phyloP scores from a whole-genome alignment of 108 stramenopile genomes.

The Asterionellopsis glacialis region DNA sequence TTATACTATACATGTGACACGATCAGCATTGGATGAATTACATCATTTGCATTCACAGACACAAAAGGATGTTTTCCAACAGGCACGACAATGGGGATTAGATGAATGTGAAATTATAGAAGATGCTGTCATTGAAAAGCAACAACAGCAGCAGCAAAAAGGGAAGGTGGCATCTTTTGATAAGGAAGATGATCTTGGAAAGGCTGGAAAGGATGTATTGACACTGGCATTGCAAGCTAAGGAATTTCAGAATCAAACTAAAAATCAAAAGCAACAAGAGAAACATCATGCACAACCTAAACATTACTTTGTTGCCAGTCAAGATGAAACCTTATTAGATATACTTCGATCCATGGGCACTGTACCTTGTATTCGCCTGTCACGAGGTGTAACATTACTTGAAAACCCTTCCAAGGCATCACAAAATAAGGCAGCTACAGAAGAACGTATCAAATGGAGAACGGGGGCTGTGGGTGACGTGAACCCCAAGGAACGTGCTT shows the following conservation, averaged over 20 bases:
- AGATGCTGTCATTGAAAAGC: constrained; percentile 7
- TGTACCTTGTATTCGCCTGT: constrained; percentile 63
- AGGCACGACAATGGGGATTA: constrained; percentile 44
- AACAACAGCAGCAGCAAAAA: constrained; percentile 10
- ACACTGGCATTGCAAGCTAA: constrained; percentile 15
- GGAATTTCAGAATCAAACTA: constrained; percentile 18
- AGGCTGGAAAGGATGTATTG: constrained; percentile 33
- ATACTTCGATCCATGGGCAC: constrained; percentile 9
- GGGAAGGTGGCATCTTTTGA: no score
- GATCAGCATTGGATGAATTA: constrained; percentile 43
- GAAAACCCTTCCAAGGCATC: constrained; percentile 72
- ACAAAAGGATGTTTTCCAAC: constrained; percentile 18
- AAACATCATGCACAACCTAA: constrained; percentile 1
- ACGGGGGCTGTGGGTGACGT: constrained; percentile 43
- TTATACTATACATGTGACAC: constrained; percentile 34
- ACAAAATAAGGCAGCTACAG: constrained; percentile 23
- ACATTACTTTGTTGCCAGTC: constrained; percentile 70
- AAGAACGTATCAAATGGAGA: constrained; percentile 58
- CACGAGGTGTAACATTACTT: constrained; percentile 62
- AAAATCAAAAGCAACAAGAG: constrained; percentile 9
- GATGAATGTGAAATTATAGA: constrained; percentile 58
- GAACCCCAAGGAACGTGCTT: constrained; percentile 48
- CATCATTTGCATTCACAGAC: constrained; percentile 13
- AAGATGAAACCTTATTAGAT: constrained; percentile 53
- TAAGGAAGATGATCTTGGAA: constrained; percentile 26